These are phyloP conservation scores for Lavandula angustifolia DNA, from an alignment of 257 asterid genomes.

Conservation along the genomic window DNA sequence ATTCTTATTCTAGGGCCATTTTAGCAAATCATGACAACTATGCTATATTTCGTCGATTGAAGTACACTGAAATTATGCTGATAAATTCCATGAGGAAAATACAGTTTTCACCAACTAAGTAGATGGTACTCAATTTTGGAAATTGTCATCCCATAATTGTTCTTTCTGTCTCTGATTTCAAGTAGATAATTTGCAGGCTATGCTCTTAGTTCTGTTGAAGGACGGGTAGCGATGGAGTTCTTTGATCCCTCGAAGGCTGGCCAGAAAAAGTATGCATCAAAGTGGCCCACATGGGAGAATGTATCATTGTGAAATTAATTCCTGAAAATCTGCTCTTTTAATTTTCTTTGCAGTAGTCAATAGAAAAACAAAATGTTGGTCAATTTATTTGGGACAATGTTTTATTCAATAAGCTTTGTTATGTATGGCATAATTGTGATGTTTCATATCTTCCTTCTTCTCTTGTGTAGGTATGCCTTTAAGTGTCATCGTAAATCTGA, in stretches of 20 bases:
- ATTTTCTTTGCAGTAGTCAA: conserved; percentile 3
- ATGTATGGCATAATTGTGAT: neutral
- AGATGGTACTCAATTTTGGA: neutral
- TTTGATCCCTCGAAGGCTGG: conserved; percentile 84
- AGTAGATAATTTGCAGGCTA: conserved; percentile 60
- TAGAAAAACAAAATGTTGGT: neutral
- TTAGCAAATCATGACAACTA: neutral
- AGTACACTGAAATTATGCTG: conserved; percentile 5
- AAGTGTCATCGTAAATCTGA: conserved; percentile 91
- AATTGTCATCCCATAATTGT: conserved; percentile 1
- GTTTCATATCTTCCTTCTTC: neutral
- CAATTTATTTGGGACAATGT: neutral
- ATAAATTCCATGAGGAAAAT: neutral
- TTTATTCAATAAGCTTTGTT: conserved; percentile 8
- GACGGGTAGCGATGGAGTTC: conserved; percentile 90
- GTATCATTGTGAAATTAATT: conserved; percentile 3
- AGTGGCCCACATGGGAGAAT: conserved; percentile 4
- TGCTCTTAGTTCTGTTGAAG: conserved; percentile 95
- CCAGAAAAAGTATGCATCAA: conserved; percentile 68
- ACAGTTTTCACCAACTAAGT: neutral
- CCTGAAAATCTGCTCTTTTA: neutral
- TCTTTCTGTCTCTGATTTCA: conserved; percentile 24
- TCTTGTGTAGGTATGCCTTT: conserved; percentile 73
- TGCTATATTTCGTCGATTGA: neutral
- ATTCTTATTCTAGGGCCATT: neutral